Evolutionary conservation across 2,329 filamentous ascomycete genomes (phyloP).

Genomic region (Aaosphaeria arxii): DNA sequence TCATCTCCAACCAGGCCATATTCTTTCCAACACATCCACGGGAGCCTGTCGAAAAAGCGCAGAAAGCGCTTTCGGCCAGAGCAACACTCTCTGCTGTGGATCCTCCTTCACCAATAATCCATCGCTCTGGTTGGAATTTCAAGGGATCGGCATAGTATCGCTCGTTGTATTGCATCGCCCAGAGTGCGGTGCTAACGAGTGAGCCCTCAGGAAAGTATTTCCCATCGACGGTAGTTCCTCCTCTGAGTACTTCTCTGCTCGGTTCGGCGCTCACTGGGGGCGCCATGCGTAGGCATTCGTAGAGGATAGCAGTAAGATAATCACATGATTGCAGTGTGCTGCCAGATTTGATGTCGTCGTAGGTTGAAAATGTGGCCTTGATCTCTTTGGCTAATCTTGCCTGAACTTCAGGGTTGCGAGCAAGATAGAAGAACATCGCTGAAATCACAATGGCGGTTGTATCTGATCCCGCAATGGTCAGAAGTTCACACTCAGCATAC

Average conservation of each 20-base stretch:
- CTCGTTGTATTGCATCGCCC: slow-evolving; percentile 13
- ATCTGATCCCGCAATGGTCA: slow-evolving; percentile 22
- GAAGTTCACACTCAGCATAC: slow-evolving; percentile 23
- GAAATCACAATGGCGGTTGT: slow-evolving; percentile 18
- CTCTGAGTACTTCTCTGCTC: slow-evolving; percentile 18
- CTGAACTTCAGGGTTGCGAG: slow-evolving; percentile 9
- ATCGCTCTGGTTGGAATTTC: slow-evolving; percentile 24
- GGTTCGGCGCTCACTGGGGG: slow-evolving; percentile 16
- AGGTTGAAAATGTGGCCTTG: slow-evolving; percentile 11
- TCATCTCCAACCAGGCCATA: slow-evolving; percentile 25
- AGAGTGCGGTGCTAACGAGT: slow-evolving; percentile 11
- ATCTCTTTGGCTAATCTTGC: slow-evolving; percentile 17
- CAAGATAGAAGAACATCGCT: slow-evolving; percentile 18
- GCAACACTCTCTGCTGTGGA: slow-evolving; percentile 12
- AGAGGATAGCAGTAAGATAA: slow-evolving; percentile 19
- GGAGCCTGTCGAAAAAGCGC: slow-evolving; percentile 23
- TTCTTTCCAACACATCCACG: slow-evolving; percentile 31
- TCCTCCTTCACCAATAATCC: slow-evolving; percentile 12
- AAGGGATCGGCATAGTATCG: slow-evolving; percentile 16
- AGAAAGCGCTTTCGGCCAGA: slow-evolving; percentile 12
- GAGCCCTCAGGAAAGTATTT: slow-evolving; percentile 17
- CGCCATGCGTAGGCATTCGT: slow-evolving; percentile 20
- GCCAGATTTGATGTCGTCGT: slow-evolving; percentile 16
- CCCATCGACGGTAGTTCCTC: slow-evolving; percentile 6
- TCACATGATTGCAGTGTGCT: slow-evolving; percentile 13